Evolutionary conservation across 768 basidiomycete species (phyloP).

Genomic region (Fistulinella prunicolor): DNA sequence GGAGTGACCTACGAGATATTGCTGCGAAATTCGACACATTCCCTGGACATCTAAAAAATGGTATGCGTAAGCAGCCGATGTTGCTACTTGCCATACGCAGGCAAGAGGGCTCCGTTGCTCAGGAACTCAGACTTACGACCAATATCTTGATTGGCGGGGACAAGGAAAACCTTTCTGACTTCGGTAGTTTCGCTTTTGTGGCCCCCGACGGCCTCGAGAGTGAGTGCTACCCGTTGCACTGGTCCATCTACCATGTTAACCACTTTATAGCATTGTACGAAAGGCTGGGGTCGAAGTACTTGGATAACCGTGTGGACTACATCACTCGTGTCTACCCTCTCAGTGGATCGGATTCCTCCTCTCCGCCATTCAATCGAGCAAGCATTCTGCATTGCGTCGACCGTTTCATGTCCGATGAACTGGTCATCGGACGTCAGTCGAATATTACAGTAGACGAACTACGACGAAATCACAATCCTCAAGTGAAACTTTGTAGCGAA

Average conservation of each 20-base stretch:
- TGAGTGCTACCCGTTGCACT: neutral
- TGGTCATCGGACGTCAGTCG: neutral
- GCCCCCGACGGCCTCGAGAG: neutral
- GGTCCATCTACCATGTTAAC: neutral
- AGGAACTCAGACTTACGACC: neutral
- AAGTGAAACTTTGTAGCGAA: neutral
- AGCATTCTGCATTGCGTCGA: neutral
- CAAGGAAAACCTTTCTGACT: neutral
- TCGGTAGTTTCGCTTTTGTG: neutral
- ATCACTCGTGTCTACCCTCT: neutral
- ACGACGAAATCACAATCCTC: neutral
- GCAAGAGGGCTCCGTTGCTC: neutral
- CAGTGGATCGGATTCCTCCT: neutral
- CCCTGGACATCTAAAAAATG: neutral
- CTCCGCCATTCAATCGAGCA: neutral
- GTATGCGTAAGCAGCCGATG: neutral
- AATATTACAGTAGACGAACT: neutral
- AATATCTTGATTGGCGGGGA: neutral
- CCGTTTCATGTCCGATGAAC: neutral
- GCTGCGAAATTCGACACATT: neutral
- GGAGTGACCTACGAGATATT: neutral
- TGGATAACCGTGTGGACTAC: neutral
- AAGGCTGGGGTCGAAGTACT: neutral
- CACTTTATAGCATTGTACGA: neutral
- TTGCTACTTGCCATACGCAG: neutral